Base-by-base conservation (phyloP, 441 rosid species). In the Gossypium davidsonii region DNA sequence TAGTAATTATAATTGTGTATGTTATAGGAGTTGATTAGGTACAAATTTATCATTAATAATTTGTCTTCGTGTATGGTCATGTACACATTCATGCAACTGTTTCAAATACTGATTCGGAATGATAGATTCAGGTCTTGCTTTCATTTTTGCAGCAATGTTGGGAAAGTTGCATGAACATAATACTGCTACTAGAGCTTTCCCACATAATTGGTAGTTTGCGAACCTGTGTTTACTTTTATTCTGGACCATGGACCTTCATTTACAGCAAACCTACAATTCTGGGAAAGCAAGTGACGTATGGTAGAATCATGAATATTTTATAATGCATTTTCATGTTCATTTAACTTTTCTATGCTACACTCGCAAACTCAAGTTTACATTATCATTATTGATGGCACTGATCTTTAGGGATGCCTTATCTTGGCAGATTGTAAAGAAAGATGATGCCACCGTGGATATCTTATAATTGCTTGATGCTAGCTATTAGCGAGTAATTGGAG, bases 351-450 rank as follows among this genome's bases (percentile, higher is more conserved):
- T 28, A 23, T 11, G 17, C 10, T 23, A 52, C 9, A 69, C n/a
- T 75, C 39, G 39, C 23, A 15, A 53, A 76, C 58, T 71, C 14
- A n/a, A 63, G 61, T 62, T 49, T 59, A 23, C 10, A 48, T 51
- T 28, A 17, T 68, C 28, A 10, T 28, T 31, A 17, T 64, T 55
- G 20, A 55, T 65, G 55, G 21, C 31, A 71, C 57, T 57, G 44
- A 72, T 44, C 9, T 49, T 18, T 59, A 3, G 52, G 51, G 74
- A 37, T 21, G 34, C 28, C 70, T 51, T 31, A 55, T 75, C 4
- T 67, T 75, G 61, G 67, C 85, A 85, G 90, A 78, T 83, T 71
- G 86, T 78, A 79, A 86, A 76, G 79, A 78, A 77, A 67, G 87
- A 82, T 26, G 56, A 23, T 26, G 70, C 73, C 25, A 18, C 63